These are phyloP conservation scores for Trichoderma virens DNA, from an alignment of 495 filamentous ascomycete species.

Conservation along the genomic window DNA sequence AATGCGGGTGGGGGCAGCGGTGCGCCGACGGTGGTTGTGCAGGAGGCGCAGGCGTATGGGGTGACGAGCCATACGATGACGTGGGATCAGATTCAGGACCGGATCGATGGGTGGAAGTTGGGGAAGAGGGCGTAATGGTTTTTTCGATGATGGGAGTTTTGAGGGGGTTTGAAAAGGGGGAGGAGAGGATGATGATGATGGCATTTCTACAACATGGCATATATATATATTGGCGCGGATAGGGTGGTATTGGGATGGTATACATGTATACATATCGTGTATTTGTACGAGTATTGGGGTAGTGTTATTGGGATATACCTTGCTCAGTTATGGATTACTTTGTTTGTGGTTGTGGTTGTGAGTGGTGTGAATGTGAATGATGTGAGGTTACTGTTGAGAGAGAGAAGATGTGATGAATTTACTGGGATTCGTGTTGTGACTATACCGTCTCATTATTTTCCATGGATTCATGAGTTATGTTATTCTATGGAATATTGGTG, in stretches of 20 bases:
- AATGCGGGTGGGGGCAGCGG: slow-evolving; percentile 77
- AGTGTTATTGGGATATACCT: not conserved
- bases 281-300: not conserved
- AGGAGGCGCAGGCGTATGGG: slow-evolving; percentile 60
- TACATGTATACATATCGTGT: not conserved
- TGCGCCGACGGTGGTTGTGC: slow-evolving; percentile 88
- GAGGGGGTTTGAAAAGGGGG: not conserved
- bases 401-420: not conserved
- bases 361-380: not conserved
- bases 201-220: not conserved
- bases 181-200: not conserved
- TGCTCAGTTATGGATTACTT: not conserved
- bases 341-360: not conserved
- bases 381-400: not conserved
- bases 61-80: slow-evolving; percentile 48
- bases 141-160: not conserved
- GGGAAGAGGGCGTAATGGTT: slow-evolving; percentile 39
- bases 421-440: too few relatives aligned
- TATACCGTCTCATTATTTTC: too few relatives aligned
- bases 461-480: too few relatives aligned
- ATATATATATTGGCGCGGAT: slow-evolving; percentile 1
- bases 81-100: slow-evolving; percentile 87
- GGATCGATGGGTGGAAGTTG: slow-evolving; percentile 75
- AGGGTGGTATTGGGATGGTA: not conserved
- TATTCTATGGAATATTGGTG: too few relatives aligned